Evolutionary conservation across 2,329 filamentous ascomycete species (phyloP).

Genomic region (Neopestalotiopsis rosae): DNA sequence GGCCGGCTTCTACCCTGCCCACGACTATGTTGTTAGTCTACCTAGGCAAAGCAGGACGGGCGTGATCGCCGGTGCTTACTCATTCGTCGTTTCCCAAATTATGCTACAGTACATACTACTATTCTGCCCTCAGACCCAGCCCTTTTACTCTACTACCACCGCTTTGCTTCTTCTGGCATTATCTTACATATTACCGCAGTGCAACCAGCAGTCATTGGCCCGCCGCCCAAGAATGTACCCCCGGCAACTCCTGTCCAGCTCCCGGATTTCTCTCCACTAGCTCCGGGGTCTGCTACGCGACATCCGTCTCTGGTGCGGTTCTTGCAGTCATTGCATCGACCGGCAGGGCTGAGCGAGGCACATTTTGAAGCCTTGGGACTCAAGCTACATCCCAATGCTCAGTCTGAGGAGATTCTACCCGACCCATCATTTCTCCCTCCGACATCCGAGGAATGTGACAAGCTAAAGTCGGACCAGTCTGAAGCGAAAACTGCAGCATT

Average conservation of each 20-base stretch:
- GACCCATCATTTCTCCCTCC: conserved; percentile 58
- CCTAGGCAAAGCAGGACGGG: not conserved
- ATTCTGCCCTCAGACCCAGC: not conserved
- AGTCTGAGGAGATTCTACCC: conserved; percentile 57
- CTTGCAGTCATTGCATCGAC: conserved; percentile 60
- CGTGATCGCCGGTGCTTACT: not conserved
- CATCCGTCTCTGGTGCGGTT: conserved; percentile 51
- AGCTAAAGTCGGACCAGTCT: conserved; percentile 54
- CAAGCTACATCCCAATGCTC: conserved; percentile 56
- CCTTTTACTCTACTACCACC: not conserved
- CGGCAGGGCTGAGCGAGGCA: conserved; percentile 50
- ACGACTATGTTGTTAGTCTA: not conserved
- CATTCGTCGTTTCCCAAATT: not conserved
- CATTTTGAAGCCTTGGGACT: conserved; percentile 65
- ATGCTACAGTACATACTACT: not conserved
- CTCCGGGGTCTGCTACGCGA: conserved; percentile 24
- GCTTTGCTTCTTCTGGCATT: conserved; percentile 16
- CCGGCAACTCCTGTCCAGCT: conserved; percentile 60
- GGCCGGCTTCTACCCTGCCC: not conserved
- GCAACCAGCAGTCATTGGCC: conserved; percentile 28
- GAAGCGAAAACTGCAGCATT: conserved; percentile 49
- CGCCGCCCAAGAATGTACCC: conserved; percentile 56
- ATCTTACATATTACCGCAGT: conserved; percentile 32
- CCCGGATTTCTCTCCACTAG: conserved; percentile 47
- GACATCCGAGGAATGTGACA: conserved; percentile 56